Conservation (phyloP, 192 early-diverging fungal genomes). For the Entomortierella chlamydospora region DNA sequence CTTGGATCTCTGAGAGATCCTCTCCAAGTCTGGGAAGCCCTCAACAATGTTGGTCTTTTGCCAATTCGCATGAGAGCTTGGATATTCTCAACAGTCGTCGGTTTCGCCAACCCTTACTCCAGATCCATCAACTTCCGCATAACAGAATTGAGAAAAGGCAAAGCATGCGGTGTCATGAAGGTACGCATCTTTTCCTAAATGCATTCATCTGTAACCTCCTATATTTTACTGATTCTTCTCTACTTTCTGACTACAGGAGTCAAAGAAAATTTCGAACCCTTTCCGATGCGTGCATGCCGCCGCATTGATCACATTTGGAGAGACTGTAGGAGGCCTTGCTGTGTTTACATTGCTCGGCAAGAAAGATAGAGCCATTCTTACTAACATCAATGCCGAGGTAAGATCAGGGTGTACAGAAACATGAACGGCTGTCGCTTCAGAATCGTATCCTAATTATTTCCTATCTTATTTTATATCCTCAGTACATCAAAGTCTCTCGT, state of each 20-base stretch:
- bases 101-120: constrained; percentile 62
- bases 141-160: constrained; percentile 65
- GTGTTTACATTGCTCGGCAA: constrained; percentile 58
- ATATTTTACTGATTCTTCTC: background rate
- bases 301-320: constrained; percentile 66
- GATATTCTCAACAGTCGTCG: constrained; percentile 60
- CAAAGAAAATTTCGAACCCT: constrained; percentile 61
- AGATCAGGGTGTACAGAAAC: background rate
- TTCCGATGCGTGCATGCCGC: constrained; percentile 65
- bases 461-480: background rate
- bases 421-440: too few species aligned
- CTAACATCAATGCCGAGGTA: constrained; percentile 65
- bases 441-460: too few species aligned
- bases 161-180: constrained; percentile 65
- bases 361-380: constrained; percentile 63
- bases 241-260: constrained; percentile 51
- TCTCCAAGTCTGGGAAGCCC: constrained; percentile 61
- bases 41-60: constrained; percentile 56
- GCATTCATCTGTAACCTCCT: too few species aligned
- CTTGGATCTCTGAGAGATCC: constrained; percentile 53
- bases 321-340: constrained; percentile 66
- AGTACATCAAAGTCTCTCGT: constrained; percentile 51
- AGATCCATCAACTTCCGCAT: constrained; percentile 66
- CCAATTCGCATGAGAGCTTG: constrained; percentile 59
- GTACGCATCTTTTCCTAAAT: constrained; percentile 22